Conservation (phyloP, 768 basidiomycete genomes). For the Tricholoma terreum region DNA sequence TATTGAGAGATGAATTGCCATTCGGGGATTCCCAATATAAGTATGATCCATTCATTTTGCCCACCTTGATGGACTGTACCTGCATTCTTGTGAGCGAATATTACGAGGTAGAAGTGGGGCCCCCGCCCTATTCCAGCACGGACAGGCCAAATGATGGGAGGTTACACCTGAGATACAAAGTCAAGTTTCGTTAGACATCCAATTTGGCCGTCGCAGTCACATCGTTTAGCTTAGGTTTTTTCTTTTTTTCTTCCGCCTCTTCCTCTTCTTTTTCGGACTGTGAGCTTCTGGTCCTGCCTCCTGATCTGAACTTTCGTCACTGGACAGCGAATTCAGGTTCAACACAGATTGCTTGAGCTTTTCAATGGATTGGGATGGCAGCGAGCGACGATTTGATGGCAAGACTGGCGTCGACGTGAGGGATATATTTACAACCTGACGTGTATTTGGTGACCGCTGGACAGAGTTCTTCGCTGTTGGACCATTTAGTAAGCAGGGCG, state of each 20-base stretch:
- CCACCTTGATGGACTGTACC: neutral
- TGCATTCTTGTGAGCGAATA: neutral
- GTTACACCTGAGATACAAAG: neutral
- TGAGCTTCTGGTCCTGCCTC: slow-evolving; percentile 17
- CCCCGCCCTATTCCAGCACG: neutral
- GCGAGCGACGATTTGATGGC: slow-evolving; percentile 7
- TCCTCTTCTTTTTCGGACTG: slow-evolving; percentile 51
- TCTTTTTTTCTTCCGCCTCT: slow-evolving; percentile 50
- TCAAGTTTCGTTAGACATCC: neutral
- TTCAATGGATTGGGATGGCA: slow-evolving; percentile 16
- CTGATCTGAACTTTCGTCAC: slow-evolving; percentile 30
- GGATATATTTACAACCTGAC: slow-evolving; percentile 14
- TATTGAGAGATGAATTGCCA: neutral
- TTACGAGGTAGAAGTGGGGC: neutral
- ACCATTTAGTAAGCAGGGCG: neutral
- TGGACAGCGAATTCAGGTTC: slow-evolving; percentile 48
- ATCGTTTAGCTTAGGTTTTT: neutral
- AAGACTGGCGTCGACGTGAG: slow-evolving; percentile 11
- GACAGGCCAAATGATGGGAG: neutral
- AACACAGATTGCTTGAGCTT: slow-evolving; percentile 43
- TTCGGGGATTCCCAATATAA: neutral
- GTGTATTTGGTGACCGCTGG: slow-evolving; percentile 2
- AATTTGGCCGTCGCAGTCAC: neutral
- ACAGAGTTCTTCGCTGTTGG: neutral
- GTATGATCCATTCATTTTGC: neutral